phyloP scores from a whole-genome alignment of 768 basidiomycete genomes.

The Boletus patriciae region DNA sequence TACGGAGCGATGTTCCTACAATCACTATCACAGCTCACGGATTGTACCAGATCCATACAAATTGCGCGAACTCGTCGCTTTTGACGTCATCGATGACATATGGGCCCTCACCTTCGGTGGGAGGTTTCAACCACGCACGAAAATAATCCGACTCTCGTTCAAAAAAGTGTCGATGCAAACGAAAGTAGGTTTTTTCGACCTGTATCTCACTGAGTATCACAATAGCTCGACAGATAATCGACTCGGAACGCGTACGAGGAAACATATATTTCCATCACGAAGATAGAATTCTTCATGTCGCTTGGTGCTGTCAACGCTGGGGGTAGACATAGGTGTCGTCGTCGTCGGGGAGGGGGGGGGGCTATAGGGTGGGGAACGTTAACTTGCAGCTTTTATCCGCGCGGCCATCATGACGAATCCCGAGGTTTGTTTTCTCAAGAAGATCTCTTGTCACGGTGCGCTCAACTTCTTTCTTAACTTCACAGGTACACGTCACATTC shows the following conservation, averaged over 20 bases:
- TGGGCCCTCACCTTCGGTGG: slow-evolving; percentile 2
- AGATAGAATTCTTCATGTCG: slow-evolving; percentile 54
- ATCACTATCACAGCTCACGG: too few relatives aligned
- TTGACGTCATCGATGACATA: slow-evolving; percentile 30
- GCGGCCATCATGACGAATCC: not conserved
- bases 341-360: too few relatives aligned
- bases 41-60: slow-evolving; percentile 60
- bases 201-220: slow-evolving; percentile 10
- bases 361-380: too few relatives aligned
- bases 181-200: slow-evolving; percentile 37
- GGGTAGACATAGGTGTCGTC: too few relatives aligned
- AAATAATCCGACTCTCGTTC: slow-evolving; percentile 38
- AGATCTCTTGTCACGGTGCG: slow-evolving; percentile 13
- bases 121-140: slow-evolving; percentile 20
- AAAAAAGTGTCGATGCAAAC: slow-evolving; percentile 39
- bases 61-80: slow-evolving; percentile 41
- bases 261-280: slow-evolving; percentile 51
- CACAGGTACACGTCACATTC: not conserved
- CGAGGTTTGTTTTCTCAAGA: slow-evolving; percentile 15
- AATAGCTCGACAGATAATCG: too few relatives aligned
- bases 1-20: not conserved
- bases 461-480: slow-evolving; percentile 3
- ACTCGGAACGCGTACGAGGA: too few relatives aligned
- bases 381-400: slow-evolving; percentile 24
- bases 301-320: too few relatives aligned